Percentiles rank a stretch among this genome's conserved stretches.
Conservation (phyloP, 257 asterid genomes). For the Salvia splendens region DNA sequence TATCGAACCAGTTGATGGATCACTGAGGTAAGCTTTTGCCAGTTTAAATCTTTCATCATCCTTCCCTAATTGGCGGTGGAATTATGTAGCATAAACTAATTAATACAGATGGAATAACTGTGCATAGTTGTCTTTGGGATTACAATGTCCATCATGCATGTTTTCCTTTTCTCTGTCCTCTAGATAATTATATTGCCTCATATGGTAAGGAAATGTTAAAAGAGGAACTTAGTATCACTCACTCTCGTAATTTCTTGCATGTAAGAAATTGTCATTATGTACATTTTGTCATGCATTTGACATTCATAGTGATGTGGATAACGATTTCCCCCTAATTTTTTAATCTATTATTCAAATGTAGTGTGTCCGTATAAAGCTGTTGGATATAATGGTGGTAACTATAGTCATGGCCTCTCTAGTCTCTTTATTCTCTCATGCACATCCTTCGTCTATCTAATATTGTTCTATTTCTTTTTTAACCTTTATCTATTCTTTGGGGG, state of each 20-base stretch:
- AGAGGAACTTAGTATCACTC: not conserved
- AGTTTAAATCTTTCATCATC: slow-evolving; percentile 13
- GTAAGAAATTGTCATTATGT: not conserved
- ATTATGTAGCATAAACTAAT: slow-evolving; percentile 9
- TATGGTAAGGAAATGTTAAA: not conserved
- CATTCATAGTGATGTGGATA: not conserved
- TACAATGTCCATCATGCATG: slow-evolving; percentile 22
- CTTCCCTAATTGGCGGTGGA: slow-evolving; percentile 24
- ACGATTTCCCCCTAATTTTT: slow-evolving; percentile 10
- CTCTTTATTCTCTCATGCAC: slow-evolving; percentile 17
- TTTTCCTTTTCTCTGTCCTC: slow-evolving; percentile 7
- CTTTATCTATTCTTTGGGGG: not conserved
- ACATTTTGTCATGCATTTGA: not conserved
- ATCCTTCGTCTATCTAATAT: not conserved
- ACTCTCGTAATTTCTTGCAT: slow-evolving; percentile 3
- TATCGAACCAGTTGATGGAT: slow-evolving; percentile 87
- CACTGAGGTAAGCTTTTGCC: slow-evolving; percentile 58
- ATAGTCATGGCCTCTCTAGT: not conserved
- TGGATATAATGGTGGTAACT: slow-evolving; percentile 5
- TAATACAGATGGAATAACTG: not conserved
- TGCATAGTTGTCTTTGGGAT: not conserved
- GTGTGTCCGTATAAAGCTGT: not conserved
- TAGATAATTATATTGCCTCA: slow-evolving; percentile 3
- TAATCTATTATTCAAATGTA: not conserved
- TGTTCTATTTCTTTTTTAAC: not conserved